Evolutionary conservation across 2,329 filamentous ascomycete species (phyloP).

Genomic region (Penicillium sp.): DNA sequence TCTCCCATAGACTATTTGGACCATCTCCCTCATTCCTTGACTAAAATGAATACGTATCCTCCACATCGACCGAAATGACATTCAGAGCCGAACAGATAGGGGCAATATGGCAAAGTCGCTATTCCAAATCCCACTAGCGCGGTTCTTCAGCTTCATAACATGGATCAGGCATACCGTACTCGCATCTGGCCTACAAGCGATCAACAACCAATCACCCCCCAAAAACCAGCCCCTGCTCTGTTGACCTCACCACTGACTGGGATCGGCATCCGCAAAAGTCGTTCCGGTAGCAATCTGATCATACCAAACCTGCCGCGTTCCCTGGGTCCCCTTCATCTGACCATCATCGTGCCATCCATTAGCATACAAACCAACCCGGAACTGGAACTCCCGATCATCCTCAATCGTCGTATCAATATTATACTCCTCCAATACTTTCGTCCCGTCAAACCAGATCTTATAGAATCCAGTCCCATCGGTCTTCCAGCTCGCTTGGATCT

Average conservation of each 20-base stretch:
- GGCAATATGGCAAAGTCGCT: too few relatives aligned
- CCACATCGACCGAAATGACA: too few relatives aligned
- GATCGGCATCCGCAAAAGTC: background rate
- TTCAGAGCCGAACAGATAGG: too few relatives aligned
- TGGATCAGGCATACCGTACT: too few relatives aligned
- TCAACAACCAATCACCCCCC: too few relatives aligned
- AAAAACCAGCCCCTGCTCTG: too few relatives aligned
- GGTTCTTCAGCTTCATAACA: too few relatives aligned
- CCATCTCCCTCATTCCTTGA: too few relatives aligned
- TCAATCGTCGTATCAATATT: slow-evolving; percentile 48
- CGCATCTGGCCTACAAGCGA: too few relatives aligned
- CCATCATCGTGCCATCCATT: slow-evolving; percentile 52
- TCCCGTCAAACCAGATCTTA: slow-evolving; percentile 50
- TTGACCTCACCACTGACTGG: background rate
- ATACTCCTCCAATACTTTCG: slow-evolving; percentile 43
- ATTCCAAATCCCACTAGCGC: too few relatives aligned
- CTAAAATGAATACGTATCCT: too few relatives aligned
- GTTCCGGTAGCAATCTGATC: slow-evolving; percentile 45
- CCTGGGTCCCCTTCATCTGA: slow-evolving; percentile 42
- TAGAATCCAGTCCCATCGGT: background rate
- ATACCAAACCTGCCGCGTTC: slow-evolving; percentile 51
- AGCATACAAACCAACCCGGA: slow-evolving; percentile 51
- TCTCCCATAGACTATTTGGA: too few relatives aligned
- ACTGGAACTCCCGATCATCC: slow-evolving; percentile 47
- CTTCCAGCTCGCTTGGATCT: slow-evolving; percentile 39